These are phyloP conservation scores for Cyberlindnera veronae DNA, from an alignment of 805 yeast genomes.

Conservation along the genomic window DNA sequence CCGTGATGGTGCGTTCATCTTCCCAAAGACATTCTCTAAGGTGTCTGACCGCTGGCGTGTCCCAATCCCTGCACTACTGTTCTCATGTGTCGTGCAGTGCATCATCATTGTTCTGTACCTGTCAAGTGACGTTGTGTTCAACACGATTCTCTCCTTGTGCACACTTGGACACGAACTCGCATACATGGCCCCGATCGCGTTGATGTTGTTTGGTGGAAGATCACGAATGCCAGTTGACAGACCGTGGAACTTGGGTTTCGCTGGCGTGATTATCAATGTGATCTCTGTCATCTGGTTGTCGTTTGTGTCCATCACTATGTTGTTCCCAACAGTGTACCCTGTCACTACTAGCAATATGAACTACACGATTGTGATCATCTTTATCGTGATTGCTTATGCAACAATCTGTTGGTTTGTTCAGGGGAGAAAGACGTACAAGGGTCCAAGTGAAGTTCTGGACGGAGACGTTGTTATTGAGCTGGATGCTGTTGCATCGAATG, in stretches of 20 bases:
- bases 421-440: conserved; percentile 25
- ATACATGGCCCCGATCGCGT: conserved; percentile 29
- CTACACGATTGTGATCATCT: conserved; percentile 26
- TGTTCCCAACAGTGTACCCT: conserved; percentile 25
- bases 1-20: conserved; percentile 33
- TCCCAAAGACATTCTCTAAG: conserved; percentile 28
- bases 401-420: conserved; percentile 23
- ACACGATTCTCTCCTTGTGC: conserved; percentile 31
- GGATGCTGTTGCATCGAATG: not conserved
- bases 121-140: conserved; percentile 31
- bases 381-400: conserved; percentile 23
- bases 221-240: conserved; percentile 19
- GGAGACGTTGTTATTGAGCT: conserved; percentile 1
- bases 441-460: conserved; percentile 23
- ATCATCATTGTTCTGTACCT: conserved; percentile 30
- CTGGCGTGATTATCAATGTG: conserved; percentile 19
- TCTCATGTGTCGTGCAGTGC: conserved; percentile 25
- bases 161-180: conserved; percentile 32
- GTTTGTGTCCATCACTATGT: conserved; percentile 24
- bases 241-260: conserved; percentile 24
- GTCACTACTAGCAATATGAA: conserved; percentile 25
- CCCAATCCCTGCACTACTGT: conserved; percentile 29
- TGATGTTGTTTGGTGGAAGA: conserved; percentile 26
- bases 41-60: conserved; percentile 27
- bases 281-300: conserved; percentile 22